Base-by-base conservation (phyloP, 768 basidiomycete species). In the Boletellus emodensis region DNA sequence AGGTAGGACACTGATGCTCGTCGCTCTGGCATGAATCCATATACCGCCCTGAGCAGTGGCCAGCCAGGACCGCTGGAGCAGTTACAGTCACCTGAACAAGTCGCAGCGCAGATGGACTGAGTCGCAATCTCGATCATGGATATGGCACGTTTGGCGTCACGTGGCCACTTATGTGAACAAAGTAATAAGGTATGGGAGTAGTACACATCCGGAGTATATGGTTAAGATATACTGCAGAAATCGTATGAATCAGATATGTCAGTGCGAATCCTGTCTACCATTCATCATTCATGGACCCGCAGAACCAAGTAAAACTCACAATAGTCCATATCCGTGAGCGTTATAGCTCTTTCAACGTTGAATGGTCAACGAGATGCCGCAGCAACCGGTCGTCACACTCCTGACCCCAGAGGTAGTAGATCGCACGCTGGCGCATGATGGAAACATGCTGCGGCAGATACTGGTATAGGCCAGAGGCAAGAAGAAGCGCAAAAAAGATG, bases 391-490 rank as follows among this genome's bases (percentile, higher is more conserved):
- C 62, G 50, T 74, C 59, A 32, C 59, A 65, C 53, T 81, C 79
- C 49, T 75, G 73, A 17, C 84, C 85, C 61, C 77, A 78, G 12
- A 87, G 55, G 67, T 88, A 87, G 70, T 85, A 88, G 45, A 73
- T 66, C 38, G 78, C 76, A 28, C 86, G 75, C 7, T 71, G 67
- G 41, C 71, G 72, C 66, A 87, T 76, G 62, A 79, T 72, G 41
- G 68, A 61, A 32, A 85, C 52, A 58, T 86, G 83, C 22, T 74
- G 67, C 1, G 87, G 86, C 44, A 84, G 72, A 69, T 84, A 87
- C 62, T 72, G 72, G 63, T 74, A 71, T 40, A 81, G 54, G 55
- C 80, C 82, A 48, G 76, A 72, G 59, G 73, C 64, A 48, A 86
- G 62, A 22, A 85, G 63, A 43, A 73, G 54, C n/a, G 71, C 59